These are phyloP conservation scores for Bryum argenteum DNA, from an alignment of 225 moss, liverwort and hornwort species.

Conservation along the genomic window DNA sequence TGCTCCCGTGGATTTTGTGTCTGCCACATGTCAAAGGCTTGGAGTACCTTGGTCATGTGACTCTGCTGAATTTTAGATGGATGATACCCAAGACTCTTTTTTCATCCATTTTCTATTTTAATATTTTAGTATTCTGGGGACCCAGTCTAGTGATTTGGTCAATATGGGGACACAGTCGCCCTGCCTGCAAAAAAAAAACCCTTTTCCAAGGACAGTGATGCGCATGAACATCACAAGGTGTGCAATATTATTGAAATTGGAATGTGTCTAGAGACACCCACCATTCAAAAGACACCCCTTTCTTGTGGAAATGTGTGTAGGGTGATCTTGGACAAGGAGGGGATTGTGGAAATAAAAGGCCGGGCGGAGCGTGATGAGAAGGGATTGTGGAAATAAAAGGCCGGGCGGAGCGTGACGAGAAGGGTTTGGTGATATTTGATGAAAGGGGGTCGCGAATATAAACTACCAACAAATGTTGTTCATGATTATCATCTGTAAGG, in stretches of 20 bases:
- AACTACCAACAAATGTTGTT: too few species aligned
- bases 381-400: too few species aligned
- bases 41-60: constrained; percentile 17
- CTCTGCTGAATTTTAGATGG: constrained; percentile 13
- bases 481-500: too few species aligned
- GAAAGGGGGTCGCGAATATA: too few species aligned
- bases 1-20: not conserved
- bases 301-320: too few species aligned
- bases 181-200: not conserved
- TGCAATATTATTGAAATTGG: not conserved
- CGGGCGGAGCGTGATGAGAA: too few species aligned
- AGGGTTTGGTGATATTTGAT: too few species aligned
- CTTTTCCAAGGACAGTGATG: not conserved
- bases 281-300: too few species aligned
- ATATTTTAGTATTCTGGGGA: not conserved
- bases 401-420: too few species aligned
- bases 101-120: not conserved
- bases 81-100: not conserved
- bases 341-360: too few species aligned
- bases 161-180: constrained; percentile 35
- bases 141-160: constrained; percentile 15
- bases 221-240: not conserved
- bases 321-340: too few species aligned
- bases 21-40: constrained; percentile 1
- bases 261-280: too few species aligned